phyloP scores from a whole-genome alignment of 495 filamentous ascomycete genomes.

The Jackrogersella multiformis region DNA sequence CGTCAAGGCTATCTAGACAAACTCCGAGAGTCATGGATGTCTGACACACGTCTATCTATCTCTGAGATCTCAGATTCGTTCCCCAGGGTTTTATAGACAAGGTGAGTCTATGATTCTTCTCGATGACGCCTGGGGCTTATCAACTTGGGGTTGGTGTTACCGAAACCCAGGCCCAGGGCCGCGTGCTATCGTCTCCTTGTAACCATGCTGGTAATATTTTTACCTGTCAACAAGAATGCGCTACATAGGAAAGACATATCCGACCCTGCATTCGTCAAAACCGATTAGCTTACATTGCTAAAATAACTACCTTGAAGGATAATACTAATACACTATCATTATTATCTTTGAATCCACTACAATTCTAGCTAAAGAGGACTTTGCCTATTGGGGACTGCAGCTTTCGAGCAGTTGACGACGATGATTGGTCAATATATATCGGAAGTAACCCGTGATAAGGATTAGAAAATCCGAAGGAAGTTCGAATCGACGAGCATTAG shows the following conservation, averaged over 20 bases:
- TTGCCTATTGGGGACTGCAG: conserved; percentile 10
- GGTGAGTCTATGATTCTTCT: conserved; percentile 15
- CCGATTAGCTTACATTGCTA: background rate
- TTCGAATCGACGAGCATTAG: conserved; percentile 38
- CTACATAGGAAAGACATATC: background rate
- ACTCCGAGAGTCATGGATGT: conserved; percentile 1
- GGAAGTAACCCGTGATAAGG: conserved; percentile 23
- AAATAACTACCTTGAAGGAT: background rate
- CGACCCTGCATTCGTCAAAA: background rate
- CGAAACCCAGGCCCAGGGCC: background rate
- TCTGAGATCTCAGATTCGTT: conserved; percentile 2
- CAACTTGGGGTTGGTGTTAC: conserved; percentile 25
- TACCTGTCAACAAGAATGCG: conserved; percentile 3
- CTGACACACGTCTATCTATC: conserved; percentile 16
- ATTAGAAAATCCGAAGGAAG: conserved; percentile 23
- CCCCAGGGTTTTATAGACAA: conserved; percentile 29
- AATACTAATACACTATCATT: background rate
- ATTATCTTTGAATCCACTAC: conserved; percentile 10
- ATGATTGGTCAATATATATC: conserved; percentile 23
- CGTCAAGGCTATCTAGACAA: background rate
- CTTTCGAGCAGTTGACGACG: background rate
- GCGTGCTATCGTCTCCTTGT: conserved; percentile 6
- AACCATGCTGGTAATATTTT: background rate
- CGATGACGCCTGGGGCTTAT: conserved; percentile 23
- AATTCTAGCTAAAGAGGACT: conserved; percentile 7